phyloP scores from a whole-genome alignment of 2,329 filamentous ascomycete species.

The Tetracladium maxilliforme region DNA sequence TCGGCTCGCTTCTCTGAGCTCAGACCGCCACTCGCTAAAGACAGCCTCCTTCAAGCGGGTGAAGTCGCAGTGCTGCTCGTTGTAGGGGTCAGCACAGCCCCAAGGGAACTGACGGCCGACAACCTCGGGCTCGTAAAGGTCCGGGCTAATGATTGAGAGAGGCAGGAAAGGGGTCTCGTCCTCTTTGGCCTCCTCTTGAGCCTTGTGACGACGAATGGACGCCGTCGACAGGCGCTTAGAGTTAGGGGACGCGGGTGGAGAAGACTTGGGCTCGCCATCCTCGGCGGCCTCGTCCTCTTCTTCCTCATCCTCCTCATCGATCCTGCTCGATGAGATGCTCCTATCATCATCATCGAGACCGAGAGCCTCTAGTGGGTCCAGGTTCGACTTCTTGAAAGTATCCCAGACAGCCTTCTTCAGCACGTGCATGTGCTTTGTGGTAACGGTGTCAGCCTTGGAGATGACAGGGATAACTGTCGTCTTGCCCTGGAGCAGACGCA shows the following conservation, averaged over 20 bases:
- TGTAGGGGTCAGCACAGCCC: slow-evolving; percentile 92
- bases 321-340: slow-evolving; percentile 26
- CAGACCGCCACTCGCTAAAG: slow-evolving; percentile 84
- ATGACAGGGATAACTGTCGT: slow-evolving; percentile 93
- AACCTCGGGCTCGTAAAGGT: slow-evolving; percentile 68
- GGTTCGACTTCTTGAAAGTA: slow-evolving; percentile 67
- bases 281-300: slow-evolving; percentile 13
- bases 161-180: slow-evolving; percentile 60
- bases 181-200: slow-evolving; percentile 24
- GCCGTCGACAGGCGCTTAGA: slow-evolving; percentile 28
- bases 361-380: slow-evolving; percentile 80
- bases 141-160: slow-evolving; percentile 85
- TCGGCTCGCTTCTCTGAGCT: slow-evolving; percentile 78
- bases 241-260: slow-evolving; percentile 9
- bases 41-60: slow-evolving; percentile 78
- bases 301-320: slow-evolving; percentile 41
- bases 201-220: slow-evolving; percentile 29
- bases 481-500: slow-evolving; percentile 79
- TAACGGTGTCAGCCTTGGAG: slow-evolving; percentile 92
- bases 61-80: slow-evolving; percentile 88
- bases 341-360: slow-evolving; percentile 65
- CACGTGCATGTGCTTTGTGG: slow-evolving; percentile 83
- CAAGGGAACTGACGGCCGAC: slow-evolving; percentile 86
- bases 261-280: slow-evolving; percentile 14
- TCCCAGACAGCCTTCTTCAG: slow-evolving; percentile 86